Evolutionary conservation across 371 early-diverging fungal species (phyloP).

Genomic region (Lichtheimia ramosa): DNA sequence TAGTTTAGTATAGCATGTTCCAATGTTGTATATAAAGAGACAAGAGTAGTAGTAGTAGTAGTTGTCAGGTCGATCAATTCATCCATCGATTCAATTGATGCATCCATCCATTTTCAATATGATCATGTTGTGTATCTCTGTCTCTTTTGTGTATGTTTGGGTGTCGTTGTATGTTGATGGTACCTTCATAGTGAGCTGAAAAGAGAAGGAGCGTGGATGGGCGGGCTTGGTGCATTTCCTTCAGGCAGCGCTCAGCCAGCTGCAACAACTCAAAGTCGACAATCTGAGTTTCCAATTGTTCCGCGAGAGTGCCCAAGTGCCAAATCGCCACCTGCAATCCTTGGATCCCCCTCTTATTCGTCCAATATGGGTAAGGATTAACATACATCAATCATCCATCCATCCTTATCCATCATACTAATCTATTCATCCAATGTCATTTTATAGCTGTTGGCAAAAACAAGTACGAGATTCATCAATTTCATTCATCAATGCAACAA

Average conservation of each 20-base stretch:
- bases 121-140: not conserved
- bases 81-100: not conserved
- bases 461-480: slow-evolving; percentile 63
- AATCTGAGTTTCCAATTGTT: not conserved
- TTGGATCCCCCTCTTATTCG: not conserved
- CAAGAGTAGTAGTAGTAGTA: not conserved
- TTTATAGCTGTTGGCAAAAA: slow-evolving; percentile 90
- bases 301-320: not conserved
- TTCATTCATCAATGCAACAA: not conserved
- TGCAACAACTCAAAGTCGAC: not conserved
- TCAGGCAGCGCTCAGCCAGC: no score
- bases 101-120: not conserved
- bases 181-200: not conserved
- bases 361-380: slow-evolving; percentile 3
- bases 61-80: not conserved
- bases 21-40: not conserved
- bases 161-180: not conserved
- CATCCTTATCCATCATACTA: slow-evolving; percentile 20
- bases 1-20: not conserved
- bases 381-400: not conserved
- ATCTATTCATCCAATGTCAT: slow-evolving; percentile 9
- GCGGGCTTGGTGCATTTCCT: no score
- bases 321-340: not conserved
- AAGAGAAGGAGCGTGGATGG: not conserved
- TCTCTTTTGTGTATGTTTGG: not conserved